Evolutionary conservation across 2,329 filamentous ascomycete species (phyloP).

Genomic region (Claviceps paspali): DNA sequence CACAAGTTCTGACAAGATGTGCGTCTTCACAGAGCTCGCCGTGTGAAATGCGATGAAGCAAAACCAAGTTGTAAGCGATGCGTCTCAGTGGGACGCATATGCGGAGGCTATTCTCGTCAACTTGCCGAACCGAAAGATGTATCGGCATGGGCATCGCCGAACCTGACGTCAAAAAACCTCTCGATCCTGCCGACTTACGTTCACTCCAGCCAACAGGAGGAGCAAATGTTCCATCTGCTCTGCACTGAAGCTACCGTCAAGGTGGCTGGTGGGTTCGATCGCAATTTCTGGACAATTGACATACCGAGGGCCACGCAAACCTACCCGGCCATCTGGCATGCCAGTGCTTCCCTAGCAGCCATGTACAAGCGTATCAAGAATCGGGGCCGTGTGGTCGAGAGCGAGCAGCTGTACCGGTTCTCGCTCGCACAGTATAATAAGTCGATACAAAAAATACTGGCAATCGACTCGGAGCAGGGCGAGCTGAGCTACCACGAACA

Average conservation of each 20-base stretch:
- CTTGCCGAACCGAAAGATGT: background rate
- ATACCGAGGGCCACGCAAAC: constrained; percentile 3
- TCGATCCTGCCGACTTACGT: background rate
- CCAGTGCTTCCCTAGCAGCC: constrained; percentile 2
- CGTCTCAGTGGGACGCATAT: constrained; percentile 1
- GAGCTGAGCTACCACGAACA: constrained; percentile 3
- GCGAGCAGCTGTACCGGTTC: constrained; percentile 7
- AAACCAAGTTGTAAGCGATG: constrained; percentile 3
- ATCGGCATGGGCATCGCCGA: background rate
- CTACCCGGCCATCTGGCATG: constrained; percentile 6
- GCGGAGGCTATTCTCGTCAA: constrained; percentile 1
- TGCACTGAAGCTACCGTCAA: constrained; percentile 3
- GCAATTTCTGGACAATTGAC: constrained; percentile 5
- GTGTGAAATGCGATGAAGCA: constrained; percentile 4
- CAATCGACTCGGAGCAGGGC: constrained; percentile 1
- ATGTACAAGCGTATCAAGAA: constrained; percentile 11
- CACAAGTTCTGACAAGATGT: background rate
- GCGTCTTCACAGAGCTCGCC: constrained; percentile 1
- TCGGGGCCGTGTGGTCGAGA: constrained; percentile 11
- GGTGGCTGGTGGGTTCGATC: constrained; percentile 4
- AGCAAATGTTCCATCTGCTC: constrained; percentile 7
- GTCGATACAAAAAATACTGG: constrained; percentile 5
- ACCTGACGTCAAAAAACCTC: background rate
- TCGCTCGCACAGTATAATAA: constrained; percentile 7
- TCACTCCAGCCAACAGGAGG: constrained; percentile 3